Percentiles rank a stretch among this genome's conserved stretches.
These are phyloP conservation scores for Amphichorda felina DNA, from an alignment of 2,329 filamentous ascomycete species.

Conservation along the genomic window DNA sequence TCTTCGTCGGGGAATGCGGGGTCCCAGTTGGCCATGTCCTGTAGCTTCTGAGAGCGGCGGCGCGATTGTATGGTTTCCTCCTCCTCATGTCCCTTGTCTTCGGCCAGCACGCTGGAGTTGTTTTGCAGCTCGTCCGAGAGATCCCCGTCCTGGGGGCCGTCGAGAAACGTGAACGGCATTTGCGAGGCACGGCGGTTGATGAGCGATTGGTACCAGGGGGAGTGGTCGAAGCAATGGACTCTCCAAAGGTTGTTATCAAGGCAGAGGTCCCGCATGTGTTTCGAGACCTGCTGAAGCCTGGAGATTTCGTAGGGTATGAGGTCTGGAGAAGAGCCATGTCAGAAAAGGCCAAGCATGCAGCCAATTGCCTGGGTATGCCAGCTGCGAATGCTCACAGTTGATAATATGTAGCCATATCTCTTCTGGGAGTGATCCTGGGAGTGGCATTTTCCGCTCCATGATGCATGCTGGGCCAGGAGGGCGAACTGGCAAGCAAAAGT, in stretches of 20 bases:
- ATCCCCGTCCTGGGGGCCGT: background rate
- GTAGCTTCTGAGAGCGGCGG: slow-evolving; percentile 14
- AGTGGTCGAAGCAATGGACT: slow-evolving; percentile 59
- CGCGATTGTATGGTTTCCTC: background rate
- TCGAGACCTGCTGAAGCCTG: slow-evolving; percentile 57
- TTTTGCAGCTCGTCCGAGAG: slow-evolving; percentile 14
- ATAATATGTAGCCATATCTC: slow-evolving; percentile 38
- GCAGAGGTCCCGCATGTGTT: slow-evolving; percentile 50
- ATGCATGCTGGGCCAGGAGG: background rate
- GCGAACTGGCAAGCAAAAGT: background rate
- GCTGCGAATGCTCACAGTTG: slow-evolving; percentile 35
- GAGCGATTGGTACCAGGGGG: slow-evolving; percentile 51
- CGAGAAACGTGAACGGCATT: background rate
- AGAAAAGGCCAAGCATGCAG: too few species aligned
- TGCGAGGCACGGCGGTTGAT: slow-evolving; percentile 23
- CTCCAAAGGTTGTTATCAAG: slow-evolving; percentile 73
- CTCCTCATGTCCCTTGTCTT: slow-evolving; percentile 1
- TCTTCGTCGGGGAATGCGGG: slow-evolving; percentile 60
- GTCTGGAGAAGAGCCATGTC: slow-evolving; percentile 10
- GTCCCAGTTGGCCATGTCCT: slow-evolving; percentile 72
- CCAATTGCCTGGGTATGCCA: background rate
- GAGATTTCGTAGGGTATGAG: slow-evolving; percentile 35
- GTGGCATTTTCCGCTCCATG: background rate
- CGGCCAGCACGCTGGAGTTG: slow-evolving; percentile 5
- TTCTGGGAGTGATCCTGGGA: slow-evolving; percentile 1